These are phyloP conservation scores for Calonectria ilicicola DNA, from an alignment of 2,329 filamentous ascomycete genomes.

Conservation along the genomic window DNA sequence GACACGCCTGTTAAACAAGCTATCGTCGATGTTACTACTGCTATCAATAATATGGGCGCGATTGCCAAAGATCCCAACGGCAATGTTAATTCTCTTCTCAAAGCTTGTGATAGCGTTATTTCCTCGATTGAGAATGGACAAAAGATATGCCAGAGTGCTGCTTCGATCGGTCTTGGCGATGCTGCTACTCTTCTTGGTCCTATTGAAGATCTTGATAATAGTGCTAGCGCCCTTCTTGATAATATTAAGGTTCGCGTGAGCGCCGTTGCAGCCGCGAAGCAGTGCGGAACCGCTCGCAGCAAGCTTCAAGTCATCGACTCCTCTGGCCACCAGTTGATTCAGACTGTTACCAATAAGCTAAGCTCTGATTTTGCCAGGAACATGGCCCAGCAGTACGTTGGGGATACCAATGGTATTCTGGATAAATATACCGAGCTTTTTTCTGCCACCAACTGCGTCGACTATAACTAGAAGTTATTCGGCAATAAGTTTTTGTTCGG, in stretches of 20 bases:
- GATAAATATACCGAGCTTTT: background rate
- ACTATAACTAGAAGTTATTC: background rate
- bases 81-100: background rate
- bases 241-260: background rate
- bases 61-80: background rate
- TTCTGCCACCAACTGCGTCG: background rate
- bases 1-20: background rate
- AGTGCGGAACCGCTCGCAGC: background rate
- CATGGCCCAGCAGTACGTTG: background rate
- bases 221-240: background rate
- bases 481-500: background rate
- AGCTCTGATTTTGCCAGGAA: background rate
- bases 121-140: background rate
- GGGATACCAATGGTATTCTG: background rate
- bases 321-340: background rate
- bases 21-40: background rate
- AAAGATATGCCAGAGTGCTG: background rate
- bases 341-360: background rate
- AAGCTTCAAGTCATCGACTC: background rate
- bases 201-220: background rate
- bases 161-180: background rate
- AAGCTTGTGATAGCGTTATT: background rate
- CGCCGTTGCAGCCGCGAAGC: background rate
- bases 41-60: background rate
- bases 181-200: background rate